Evolutionary conservation across 2,329 filamentous ascomycete genomes (phyloP).

Genomic region (Neofusicoccum parvum): DNA sequence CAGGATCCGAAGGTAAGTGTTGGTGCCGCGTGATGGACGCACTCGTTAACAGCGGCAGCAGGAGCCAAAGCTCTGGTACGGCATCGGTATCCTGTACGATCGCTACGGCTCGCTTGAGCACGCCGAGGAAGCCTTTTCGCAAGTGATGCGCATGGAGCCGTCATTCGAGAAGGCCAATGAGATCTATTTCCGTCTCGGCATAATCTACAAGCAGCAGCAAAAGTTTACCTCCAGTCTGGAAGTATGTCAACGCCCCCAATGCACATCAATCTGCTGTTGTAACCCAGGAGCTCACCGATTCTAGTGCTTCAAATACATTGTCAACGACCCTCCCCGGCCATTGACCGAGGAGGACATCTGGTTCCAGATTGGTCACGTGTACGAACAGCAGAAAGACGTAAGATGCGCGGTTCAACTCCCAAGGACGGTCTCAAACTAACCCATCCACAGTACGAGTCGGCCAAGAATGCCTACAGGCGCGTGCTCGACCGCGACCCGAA

Average conservation of each 20-base stretch:
- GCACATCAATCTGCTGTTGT: background rate
- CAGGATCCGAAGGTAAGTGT: constrained; percentile 72
- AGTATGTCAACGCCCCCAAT: constrained; percentile 53
- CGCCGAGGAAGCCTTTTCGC: constrained; percentile 95
- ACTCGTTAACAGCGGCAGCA: constrained; percentile 36
- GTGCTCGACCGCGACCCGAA: constrained; percentile 93
- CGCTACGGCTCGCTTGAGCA: constrained; percentile 95
- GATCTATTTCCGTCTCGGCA: constrained; percentile 97
- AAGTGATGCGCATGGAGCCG: constrained; percentile 98
- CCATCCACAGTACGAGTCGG: constrained; percentile 76
- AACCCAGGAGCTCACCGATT: background rate
- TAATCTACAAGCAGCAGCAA: constrained; percentile 98
- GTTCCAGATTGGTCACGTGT: constrained; percentile 99
- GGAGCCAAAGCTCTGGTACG: constrained; percentile 98
- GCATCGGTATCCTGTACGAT: constrained; percentile 96
- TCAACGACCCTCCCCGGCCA: constrained; percentile 86
- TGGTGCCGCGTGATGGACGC: too few species aligned
- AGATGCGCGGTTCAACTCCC: constrained; percentile 44
- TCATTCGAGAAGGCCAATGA: constrained; percentile 98
- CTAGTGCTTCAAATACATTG: constrained; percentile 99
- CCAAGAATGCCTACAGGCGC: constrained; percentile 87
- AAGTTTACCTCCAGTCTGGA: constrained; percentile 92
- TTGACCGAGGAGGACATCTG: constrained; percentile 97
- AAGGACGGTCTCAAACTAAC: constrained; percentile 28
- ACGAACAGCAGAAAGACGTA: constrained; percentile 98